Percentiles rank a stretch among this genome's conserved stretches.
phyloP scores from a whole-genome alignment of 2,329 filamentous ascomycete species.

The Aureobasidium sp. region DNA sequence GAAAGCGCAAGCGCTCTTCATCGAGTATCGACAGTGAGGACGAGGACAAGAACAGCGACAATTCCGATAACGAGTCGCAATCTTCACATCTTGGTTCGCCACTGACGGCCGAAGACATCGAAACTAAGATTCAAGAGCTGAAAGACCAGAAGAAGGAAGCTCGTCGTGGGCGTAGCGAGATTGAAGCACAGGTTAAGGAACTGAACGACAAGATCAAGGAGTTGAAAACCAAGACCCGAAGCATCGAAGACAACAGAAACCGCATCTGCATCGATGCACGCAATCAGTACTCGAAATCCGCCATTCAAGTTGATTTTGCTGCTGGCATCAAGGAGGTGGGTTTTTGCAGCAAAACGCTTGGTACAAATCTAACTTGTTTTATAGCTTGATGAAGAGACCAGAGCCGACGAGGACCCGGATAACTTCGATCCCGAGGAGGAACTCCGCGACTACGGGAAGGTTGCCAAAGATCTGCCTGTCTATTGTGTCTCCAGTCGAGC shows the following conservation, averaged over 20 bases:
- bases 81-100: constrained; percentile 15
- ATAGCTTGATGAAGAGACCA: constrained; percentile 49
- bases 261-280: constrained; percentile 47
- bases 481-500: constrained; percentile 59
- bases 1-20: constrained; percentile 40
- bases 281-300: constrained; percentile 49
- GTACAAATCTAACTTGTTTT: not conserved
- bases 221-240: constrained; percentile 26
- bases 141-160: constrained; percentile 36
- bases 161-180: constrained; percentile 21
- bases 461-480: constrained; percentile 51
- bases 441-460: constrained; percentile 50
- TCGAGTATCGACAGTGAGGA: constrained; percentile 25
- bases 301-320: constrained; percentile 54
- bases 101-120: constrained; percentile 36
- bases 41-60: constrained; percentile 19
- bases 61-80: constrained; percentile 23
- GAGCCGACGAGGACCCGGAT: constrained; percentile 47
- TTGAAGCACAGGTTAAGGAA: constrained; percentile 29
- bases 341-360: not conserved
- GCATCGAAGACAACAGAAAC: constrained; percentile 31
- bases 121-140: constrained; percentile 38
- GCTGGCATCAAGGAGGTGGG: constrained; percentile 47
- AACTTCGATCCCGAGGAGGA: constrained; percentile 51
- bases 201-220: constrained; percentile 25